These are phyloP conservation scores for Pharnaceum exiguum DNA, from an alignment of 148 eudicot species.

Conservation along the genomic window DNA sequence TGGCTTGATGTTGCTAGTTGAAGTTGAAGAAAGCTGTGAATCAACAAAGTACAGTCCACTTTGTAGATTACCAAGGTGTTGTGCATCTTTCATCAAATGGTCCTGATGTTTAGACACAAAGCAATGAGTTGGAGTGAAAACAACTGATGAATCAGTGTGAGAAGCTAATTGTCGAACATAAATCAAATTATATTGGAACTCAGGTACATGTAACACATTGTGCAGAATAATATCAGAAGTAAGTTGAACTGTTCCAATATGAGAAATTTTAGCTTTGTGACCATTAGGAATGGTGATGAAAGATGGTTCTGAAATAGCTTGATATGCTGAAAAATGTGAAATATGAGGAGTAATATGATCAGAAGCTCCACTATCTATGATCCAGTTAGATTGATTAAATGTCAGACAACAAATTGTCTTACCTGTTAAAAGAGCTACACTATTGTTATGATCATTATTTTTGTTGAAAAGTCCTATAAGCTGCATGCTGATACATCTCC, in stretches of 20 bases:
- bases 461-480: too few relatives aligned
- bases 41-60: neutral
- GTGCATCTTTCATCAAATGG: too few relatives aligned
- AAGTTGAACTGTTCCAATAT: neutral
- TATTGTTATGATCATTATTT: too few relatives aligned
- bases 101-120: neutral
- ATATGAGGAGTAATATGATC: neutral
- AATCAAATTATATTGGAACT: neutral
- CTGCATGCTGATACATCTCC: too few relatives aligned
- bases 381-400: too few relatives aligned
- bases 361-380: neutral
- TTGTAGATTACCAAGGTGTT: slow-evolving; percentile 1
- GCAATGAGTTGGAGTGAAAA: neutral
- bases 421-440: too few relatives aligned
- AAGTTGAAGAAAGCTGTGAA: too few relatives aligned
- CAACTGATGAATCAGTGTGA: neutral
- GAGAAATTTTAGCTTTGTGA: neutral
- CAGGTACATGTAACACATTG: neutral
- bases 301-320: neutral
- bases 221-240: neutral
- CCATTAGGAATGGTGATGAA: neutral
- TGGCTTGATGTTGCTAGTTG: too few relatives aligned
- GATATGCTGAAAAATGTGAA: neutral
- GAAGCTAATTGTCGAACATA: neutral
- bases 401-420: too few relatives aligned